Conservation (phyloP, 2,329 filamentous ascomycete genomes). For the Sporothrix sp. region DNA sequence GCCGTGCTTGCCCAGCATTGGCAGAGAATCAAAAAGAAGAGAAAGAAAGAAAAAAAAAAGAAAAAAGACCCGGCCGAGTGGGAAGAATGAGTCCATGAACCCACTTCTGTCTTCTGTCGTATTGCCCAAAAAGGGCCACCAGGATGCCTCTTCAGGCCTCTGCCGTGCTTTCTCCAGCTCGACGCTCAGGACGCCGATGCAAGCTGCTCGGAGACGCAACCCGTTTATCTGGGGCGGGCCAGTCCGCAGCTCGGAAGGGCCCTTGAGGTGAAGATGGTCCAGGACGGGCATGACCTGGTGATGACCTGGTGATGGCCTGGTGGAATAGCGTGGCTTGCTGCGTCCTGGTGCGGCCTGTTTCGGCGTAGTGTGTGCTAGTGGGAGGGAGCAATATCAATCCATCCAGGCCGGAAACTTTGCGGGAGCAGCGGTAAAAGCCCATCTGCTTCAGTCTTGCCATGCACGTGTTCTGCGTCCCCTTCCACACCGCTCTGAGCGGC, state of each 20-base stretch:
- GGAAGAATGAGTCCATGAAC: not conserved
- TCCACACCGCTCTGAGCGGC: not conserved
- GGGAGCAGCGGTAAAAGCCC: conserved; percentile 13
- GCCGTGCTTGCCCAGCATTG: too few relatives aligned
- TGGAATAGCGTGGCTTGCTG: not conserved
- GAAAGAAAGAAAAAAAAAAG: not conserved
- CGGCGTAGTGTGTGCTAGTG: not conserved
- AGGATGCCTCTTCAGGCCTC: not conserved
- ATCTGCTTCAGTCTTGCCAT: not conserved
- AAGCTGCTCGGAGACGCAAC: not conserved
- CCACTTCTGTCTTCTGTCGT: not conserved
- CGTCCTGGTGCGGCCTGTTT: not conserved
- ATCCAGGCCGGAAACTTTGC: not conserved
- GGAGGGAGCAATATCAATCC: not conserved
- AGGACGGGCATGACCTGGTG: not conserved
- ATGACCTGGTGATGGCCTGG: not conserved
- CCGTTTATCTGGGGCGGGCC: not conserved
- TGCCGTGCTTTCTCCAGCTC: too few relatives aligned
- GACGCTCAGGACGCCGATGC: not conserved
- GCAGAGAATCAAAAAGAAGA: not conserved
- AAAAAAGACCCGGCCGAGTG: conserved; percentile 1
- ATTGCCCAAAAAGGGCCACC: not conserved
- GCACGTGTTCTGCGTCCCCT: not conserved
- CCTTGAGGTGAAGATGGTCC: not conserved
- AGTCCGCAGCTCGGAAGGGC: conserved; percentile 1